Conservation (phyloP, 2,329 filamentous ascomycete genomes). For the Biscogniauxia mediterranea region DNA sequence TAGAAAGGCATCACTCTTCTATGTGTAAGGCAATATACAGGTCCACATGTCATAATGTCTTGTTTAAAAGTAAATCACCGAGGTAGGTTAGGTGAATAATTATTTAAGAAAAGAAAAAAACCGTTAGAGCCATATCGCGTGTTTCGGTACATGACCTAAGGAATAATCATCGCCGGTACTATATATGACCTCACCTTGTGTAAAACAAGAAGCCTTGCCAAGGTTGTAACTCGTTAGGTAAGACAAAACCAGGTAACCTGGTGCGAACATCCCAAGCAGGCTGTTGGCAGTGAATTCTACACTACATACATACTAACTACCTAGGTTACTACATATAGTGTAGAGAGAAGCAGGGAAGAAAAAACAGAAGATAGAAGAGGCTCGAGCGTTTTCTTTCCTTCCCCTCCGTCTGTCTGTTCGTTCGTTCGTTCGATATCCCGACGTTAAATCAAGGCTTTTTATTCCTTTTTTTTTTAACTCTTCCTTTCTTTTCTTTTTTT, state of each 20-base stretch:
- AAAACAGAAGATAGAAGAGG: background rate
- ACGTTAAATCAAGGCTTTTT: background rate
- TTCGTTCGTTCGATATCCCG: background rate
- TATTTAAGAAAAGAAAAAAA: no score
- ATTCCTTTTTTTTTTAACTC: no score
- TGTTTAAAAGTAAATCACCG: no score
- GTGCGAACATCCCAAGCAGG: no score
- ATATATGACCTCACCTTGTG: background rate
- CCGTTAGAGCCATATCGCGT: background rate
- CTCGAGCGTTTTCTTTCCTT: background rate
- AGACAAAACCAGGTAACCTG: background rate
- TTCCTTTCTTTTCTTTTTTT: no score
- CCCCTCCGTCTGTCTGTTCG: no score
- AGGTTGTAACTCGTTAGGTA: background rate
- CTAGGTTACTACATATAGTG: no score
- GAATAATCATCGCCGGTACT: background rate
- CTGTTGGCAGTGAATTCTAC: no score
- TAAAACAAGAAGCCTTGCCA: background rate
- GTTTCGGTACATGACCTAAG: background rate
- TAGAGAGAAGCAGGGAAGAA: no score
- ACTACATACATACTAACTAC: no score
- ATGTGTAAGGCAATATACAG: no score
- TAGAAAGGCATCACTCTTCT: no score
- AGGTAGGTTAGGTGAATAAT: background rate
- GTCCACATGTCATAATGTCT: background rate